phyloP scores from a whole-genome alignment of 345 rosid genomes.

The Rhizophora mangle region DNA sequence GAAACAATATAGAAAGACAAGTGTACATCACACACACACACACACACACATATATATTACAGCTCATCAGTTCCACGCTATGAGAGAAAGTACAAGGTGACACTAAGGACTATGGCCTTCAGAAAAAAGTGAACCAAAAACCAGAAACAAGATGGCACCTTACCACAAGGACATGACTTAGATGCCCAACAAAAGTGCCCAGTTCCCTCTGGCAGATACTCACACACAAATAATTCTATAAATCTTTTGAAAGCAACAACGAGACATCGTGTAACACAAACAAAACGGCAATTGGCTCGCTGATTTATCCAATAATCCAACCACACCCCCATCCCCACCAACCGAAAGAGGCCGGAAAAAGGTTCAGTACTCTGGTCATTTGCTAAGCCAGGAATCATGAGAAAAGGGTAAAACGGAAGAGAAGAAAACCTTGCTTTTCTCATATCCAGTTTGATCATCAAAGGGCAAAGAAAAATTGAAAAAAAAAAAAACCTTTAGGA shows the following conservation, averaged over 20 bases:
- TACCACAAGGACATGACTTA: too few relatives aligned
- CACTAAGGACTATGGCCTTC: too few relatives aligned
- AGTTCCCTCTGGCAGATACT: not conserved
- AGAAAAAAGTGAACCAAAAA: not conserved
- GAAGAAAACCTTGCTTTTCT: not conserved
- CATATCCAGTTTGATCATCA: conserved; percentile 11
- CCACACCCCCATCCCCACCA: not conserved
- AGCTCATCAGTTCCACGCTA: too few relatives aligned
- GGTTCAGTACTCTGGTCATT: too few relatives aligned
- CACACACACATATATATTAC: not conserved
- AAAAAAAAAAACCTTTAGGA: not conserved
- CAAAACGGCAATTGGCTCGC: not conserved
- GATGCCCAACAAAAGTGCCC: not conserved
- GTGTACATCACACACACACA: too few relatives aligned
- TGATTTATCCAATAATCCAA: not conserved
- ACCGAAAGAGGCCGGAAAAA: too few relatives aligned
- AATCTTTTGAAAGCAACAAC: not conserved
- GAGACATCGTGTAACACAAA: not conserved
- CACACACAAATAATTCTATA: not conserved
- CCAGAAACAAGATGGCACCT: too few relatives aligned
- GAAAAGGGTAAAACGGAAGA: not conserved
- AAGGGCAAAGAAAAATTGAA: not conserved
- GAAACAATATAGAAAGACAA: not conserved
- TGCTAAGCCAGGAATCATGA: not conserved
- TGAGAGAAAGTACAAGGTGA: too few relatives aligned